phyloP scores from a whole-genome alignment of 345 rosid genomes.

The Salix caprea region DNA sequence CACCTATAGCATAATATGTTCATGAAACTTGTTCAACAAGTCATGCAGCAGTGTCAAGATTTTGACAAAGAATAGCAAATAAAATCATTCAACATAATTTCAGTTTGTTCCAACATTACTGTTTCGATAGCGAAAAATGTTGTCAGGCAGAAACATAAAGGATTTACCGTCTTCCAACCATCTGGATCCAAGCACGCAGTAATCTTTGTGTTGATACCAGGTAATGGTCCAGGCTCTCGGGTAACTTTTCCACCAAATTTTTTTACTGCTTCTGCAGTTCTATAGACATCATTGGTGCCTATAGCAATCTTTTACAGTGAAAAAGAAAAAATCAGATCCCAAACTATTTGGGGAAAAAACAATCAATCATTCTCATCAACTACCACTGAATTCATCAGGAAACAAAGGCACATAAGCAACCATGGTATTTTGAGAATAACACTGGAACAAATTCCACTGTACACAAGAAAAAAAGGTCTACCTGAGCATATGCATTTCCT shows the following conservation, averaged over 20 bases:
- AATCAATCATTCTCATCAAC: neutral
- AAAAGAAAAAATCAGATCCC: conserved; percentile 2
- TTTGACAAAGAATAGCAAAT: neutral
- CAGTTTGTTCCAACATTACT: neutral
- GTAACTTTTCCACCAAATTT: conserved; percentile 82
- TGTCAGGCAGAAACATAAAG: neutral
- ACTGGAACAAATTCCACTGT: neutral
- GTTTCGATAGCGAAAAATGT: neutral
- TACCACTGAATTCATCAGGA: neutral
- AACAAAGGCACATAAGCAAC: neutral
- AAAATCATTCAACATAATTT: neutral
- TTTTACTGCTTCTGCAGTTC: conserved; percentile 85
- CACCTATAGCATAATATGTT: neutral
- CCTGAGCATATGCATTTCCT: conserved; percentile 95
- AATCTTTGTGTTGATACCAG: conserved; percentile 91
- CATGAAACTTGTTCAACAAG: neutral
- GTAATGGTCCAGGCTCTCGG: conserved; percentile 93
- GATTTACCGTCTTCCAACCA: conserved; percentile 87
- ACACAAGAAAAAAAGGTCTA: conserved; percentile 12
- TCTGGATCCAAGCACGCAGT: conserved; percentile 97
- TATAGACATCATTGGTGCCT: conserved; percentile 95
- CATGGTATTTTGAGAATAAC: neutral
- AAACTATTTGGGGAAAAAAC: conserved; percentile 5
- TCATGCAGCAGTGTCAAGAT: neutral
- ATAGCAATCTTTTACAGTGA: conserved; percentile 66